A percentile compares a stretch with the other conserved stretches of the same genome.
phyloP scores from a whole-genome alignment of 495 filamentous ascomycete species.

The Aspergillus homomorphus region DNA sequence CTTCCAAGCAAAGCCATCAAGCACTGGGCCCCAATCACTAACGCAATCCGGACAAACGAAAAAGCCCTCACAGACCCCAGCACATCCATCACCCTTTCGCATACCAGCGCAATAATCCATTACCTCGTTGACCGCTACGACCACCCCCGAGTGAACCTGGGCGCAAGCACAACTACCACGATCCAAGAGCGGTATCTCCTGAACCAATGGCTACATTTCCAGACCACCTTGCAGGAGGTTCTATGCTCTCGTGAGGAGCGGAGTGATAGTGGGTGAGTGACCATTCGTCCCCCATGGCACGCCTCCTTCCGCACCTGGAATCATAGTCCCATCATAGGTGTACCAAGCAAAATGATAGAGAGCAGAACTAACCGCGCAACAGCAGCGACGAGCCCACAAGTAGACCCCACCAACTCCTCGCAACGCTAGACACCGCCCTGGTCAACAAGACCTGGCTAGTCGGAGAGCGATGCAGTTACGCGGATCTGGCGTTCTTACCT shows the following conservation, averaged over 20 bases:
- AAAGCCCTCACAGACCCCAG: slow-evolving; percentile 12
- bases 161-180: slow-evolving; percentile 9
- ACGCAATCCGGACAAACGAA: background rate
- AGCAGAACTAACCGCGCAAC: too few species aligned
- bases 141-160: slow-evolving; percentile 24
- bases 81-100: slow-evolving; percentile 7
- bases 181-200: slow-evolving; percentile 28
- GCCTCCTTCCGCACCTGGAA: slow-evolving; percentile 10
- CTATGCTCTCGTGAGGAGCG: too few species aligned
- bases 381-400: slow-evolving; percentile 22
- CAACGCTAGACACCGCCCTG: slow-evolving; percentile 45
- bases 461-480: slow-evolving; percentile 49
- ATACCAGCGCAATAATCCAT: slow-evolving; percentile 29
- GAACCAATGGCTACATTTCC: slow-evolving; percentile 41
- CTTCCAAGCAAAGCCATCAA: background rate
- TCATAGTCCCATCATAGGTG: slow-evolving; percentile 40
- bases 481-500: slow-evolving; percentile 47
- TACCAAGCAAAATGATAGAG: too few species aligned
- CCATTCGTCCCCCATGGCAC: background rate
- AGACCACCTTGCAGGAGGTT: slow-evolving; percentile 16
- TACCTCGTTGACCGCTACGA: slow-evolving; percentile 41
- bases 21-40: background rate
- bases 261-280: too few species aligned
- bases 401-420: slow-evolving; percentile 42
- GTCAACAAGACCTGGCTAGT: slow-evolving; percentile 42